phyloP scores from a whole-genome alignment of 306 rosid species.

The Lagenaria siceraria region DNA sequence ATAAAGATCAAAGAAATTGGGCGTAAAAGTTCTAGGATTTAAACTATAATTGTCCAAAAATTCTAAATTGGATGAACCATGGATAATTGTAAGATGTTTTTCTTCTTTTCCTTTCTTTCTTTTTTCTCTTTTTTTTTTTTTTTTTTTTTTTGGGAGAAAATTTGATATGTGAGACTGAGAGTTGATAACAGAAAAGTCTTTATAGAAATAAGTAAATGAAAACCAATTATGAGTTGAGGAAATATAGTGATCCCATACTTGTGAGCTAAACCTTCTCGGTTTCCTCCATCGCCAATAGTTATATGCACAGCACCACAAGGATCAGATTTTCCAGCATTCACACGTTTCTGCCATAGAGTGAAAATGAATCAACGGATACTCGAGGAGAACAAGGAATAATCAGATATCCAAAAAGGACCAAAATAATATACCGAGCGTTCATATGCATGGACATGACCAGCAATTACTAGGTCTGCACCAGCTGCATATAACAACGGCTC shows the following conservation, averaged over 20 bases:
- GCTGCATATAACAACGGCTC: conserved; percentile 84
- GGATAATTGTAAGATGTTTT: no score
- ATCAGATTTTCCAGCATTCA: conserved; percentile 45
- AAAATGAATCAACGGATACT: not conserved
- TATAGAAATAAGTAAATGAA: not conserved
- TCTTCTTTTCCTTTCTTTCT: no score
- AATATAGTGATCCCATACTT: conserved; percentile 25
- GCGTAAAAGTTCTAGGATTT: no score
- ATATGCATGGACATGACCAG: conserved; percentile 93
- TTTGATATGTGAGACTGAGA: not conserved
- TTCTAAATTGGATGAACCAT: no score
- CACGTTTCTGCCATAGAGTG: conserved; percentile 46
- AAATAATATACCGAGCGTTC: conserved; percentile 61
- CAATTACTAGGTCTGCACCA: conserved; percentile 45
- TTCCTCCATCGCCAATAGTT: conserved; percentile 94
- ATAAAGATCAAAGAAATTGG: no score
- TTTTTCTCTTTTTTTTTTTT: no score
- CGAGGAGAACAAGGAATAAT: not conserved
- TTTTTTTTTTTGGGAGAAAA: no score
- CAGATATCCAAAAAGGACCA: not conserved
- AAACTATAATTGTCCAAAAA: no score
- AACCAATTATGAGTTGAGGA: not conserved
- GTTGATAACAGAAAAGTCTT: not conserved
- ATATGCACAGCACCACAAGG: conserved; percentile 77
- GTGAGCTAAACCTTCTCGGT: conserved; percentile 75